Base-by-base conservation (phyloP, 192 early-diverging fungal genomes). In the Funneliformis geosporum region DNA sequence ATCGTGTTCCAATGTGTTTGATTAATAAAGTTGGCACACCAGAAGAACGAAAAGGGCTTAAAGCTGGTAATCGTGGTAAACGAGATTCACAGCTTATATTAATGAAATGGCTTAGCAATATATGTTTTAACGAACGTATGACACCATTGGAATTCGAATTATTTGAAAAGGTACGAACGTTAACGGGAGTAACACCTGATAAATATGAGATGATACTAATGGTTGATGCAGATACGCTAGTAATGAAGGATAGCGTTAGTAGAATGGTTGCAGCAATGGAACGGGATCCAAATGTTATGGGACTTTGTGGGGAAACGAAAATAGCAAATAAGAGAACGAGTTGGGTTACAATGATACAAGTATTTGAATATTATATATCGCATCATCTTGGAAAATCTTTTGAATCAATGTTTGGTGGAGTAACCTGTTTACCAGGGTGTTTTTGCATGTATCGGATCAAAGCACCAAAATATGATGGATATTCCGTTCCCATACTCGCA, bases 371-470 rank as follows among this genome's bases (percentile, higher is more conserved):
- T 89, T 99, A 95, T 84, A 97, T 97, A 73, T 96, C 94, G 50
- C 97, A 99, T 84, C 96, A 99, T 82, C 90, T 96, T 75, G 92
- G 91, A 80, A 96, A 97, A 84, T 91, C 96, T 0, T 99, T 99
- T 77, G 97, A 99, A 86, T 94, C 93, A 40, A 86, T 97, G 18
- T 99, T 97, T 89, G 97, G 97, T 83, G 95, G 95, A 86, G 97
- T 99, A 18, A 99, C 97, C 0, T 99, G 97, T 86, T 84, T 99
- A 21, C 97, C 97, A 4, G 95, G 96, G 75, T 97, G 97, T 84
- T 99, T 99, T 88, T 97, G 95, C 85, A 96, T 97, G 95, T 99
- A 97, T 84, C 93, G 97, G 44, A 94, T 98, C 87, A 98, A 98
- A 83, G 91, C 88, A 38, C 92, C 89, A 76, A 93, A 93, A 85